Base-by-base conservation (phyloP, 2,329 filamentous ascomycete genomes). In the Penicillium sp. region DNA sequence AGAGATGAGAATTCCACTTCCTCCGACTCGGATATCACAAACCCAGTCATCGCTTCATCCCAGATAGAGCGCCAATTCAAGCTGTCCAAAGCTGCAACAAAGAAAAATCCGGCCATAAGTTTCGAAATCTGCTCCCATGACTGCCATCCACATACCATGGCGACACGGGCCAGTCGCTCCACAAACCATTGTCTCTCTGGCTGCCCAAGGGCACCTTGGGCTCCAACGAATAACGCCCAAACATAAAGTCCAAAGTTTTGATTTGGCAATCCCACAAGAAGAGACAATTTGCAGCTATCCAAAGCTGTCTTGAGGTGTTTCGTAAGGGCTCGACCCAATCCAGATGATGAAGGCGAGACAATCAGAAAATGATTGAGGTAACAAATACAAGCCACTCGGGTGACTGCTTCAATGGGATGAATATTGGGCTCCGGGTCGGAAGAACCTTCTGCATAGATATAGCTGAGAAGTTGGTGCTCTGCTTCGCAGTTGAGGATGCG, bases 401-500 rank as follows among this genome's bases (percentile, higher is more conserved):
- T 59, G 43, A 67, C 56, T 8, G 57, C 54, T 51, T 69, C 66
- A 28, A 67, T 48, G 3, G 64, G 61, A 49, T 64, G 53, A 17
- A 61, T 42, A 10, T 53, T 48, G 13, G 55, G 32, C 13, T 49
- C 39, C 6, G 45, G 40, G 10, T 32, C 44, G 12, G 35, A 24
- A 15, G 43, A 24, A 12, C 39, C 38, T 21, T 54, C 51, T 15
- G 50, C 29, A 42, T 67, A 68, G 21, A 68, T 61, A 50, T 72
- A 70, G 28, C 64, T 67, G 6, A 70, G 55, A 17, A 71, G 60
- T 49, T 68, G 67, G 46, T 69, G 64, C 52, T 72, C 69, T 19
- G 64, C 52, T 52, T 69, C 65, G 48, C 61, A 64, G 34, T 61
- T 64, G 21, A 67, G 58, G 7, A 61, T 50, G n/a, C 61, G 62